phyloP scores from a whole-genome alignment of 169 alveolate genomes.

The Cryptosporidium tyzzeri region DNA sequence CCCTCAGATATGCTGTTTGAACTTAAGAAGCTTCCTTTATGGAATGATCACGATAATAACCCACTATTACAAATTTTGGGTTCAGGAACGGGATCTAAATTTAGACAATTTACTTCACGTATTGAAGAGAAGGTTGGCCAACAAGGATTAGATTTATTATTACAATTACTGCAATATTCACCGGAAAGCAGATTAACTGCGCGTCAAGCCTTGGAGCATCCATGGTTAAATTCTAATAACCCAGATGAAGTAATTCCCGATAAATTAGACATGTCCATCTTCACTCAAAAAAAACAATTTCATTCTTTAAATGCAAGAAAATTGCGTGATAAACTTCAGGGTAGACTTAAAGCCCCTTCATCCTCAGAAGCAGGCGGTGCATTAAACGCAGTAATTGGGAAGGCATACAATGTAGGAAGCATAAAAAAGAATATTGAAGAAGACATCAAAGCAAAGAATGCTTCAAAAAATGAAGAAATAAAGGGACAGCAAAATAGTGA shows the following conservation, averaged over 20 bases:
- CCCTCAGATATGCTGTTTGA: slow-evolving; percentile 74
- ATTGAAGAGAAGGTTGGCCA: slow-evolving; percentile 74
- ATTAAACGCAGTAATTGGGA: slow-evolving; percentile 57
- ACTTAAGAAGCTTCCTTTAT: slow-evolving; percentile 72
- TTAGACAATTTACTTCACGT: slow-evolving; percentile 62
- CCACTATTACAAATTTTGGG: slow-evolving; percentile 53
- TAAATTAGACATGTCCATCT: slow-evolving; percentile 55
- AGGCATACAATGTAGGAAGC: slow-evolving; percentile 33
- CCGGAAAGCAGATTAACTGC: slow-evolving; percentile 83
- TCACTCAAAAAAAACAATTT: slow-evolving; percentile 44
- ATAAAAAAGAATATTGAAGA: slow-evolving; percentile 17
- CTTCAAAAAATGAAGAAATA: background rate
- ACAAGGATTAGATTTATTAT: slow-evolving; percentile 82
- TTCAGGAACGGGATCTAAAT: slow-evolving; percentile 69
- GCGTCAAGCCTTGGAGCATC: slow-evolving; percentile 83
- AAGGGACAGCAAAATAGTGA: background rate
- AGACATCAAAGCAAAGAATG: background rate
- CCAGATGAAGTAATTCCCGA: slow-evolving; percentile 40
- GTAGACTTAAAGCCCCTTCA: slow-evolving; percentile 55
- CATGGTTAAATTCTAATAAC: slow-evolving; percentile 77
- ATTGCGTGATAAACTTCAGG: slow-evolving; percentile 68
- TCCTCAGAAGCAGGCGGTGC: slow-evolving; percentile 64
- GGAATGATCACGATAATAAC: slow-evolving; percentile 74
- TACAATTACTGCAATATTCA: slow-evolving; percentile 79
- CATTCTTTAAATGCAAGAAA: slow-evolving; percentile 70